Evolutionary conservation across 192 early-diverging fungal species (phyloP), one percentile per base, ranked within the genome.

Genomic region (Coemansia sp.): DNA sequence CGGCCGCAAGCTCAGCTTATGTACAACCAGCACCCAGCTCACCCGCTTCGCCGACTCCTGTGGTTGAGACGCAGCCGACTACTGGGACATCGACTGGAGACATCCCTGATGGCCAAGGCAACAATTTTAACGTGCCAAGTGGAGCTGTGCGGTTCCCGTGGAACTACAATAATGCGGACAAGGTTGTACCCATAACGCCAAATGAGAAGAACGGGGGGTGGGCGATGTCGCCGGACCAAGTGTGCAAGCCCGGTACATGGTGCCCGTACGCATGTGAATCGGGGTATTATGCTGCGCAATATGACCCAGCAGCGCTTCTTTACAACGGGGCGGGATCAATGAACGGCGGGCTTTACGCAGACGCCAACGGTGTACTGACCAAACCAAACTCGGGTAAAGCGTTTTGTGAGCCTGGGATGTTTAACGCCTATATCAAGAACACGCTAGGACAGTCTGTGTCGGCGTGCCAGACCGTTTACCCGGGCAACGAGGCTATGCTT

Each of bases 161-260:
- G 79, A 81, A 76, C 60, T 68, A 70, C 45, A 56, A 57, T 26
- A 81, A 81, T 46, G 30, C 56, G 0, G 79, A 81, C 59, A 56
- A 72, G 59, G 79, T 81, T 0, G 71, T 81, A 2, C 79, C 74
- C 0, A 63, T 81, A 10, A 81, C 79, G 1, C 79, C 79, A 3
- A 1, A 0, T 21, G 35, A 33, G 1, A 34, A 42, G 8, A 81
- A 81, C 64, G 79, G 70, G 30, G 79, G 79, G 4, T 81, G 79
- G 79, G 79, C 79, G 16, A 81, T 81, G 79, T 81, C 79, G 63
- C 79, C 79, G 0, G 42, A 81, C 70, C 79, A 81, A 40, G n/a
- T 30, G 51, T 81, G 79, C 64, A 63, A 0, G 64, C 56, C 72
- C 12, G 56, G 56, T 49, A 56, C 59, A 0, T 81, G 79, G 79